Conservation (phyloP, 495 filamentous ascomycete genomes). For the Alectoria sarmentosa region DNA sequence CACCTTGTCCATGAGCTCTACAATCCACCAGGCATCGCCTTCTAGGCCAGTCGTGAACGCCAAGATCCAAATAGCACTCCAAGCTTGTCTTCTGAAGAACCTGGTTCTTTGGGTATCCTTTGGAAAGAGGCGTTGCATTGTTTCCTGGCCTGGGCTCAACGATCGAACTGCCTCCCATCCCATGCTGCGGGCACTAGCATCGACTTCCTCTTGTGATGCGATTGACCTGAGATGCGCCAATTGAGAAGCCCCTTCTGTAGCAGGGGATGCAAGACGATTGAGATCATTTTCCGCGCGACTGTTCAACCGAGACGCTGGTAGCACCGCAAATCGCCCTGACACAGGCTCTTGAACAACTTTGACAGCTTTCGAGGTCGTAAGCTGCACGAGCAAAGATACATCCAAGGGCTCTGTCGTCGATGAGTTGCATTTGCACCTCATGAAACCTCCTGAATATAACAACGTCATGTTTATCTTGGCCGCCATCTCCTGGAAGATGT, state of each 20-base stretch:
- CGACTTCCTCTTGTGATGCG: slow-evolving; percentile 56
- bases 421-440: slow-evolving; percentile 47
- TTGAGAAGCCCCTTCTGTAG: slow-evolving; percentile 39
- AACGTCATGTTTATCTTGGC: slow-evolving; percentile 46
- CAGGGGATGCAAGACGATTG: slow-evolving; percentile 36
- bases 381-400: slow-evolving; percentile 59
- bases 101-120: slow-evolving; percentile 49
- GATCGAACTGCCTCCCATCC: slow-evolving; percentile 53
- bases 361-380: slow-evolving; percentile 50
- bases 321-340: slow-evolving; percentile 50
- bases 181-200: slow-evolving; percentile 47
- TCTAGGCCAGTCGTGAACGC: slow-evolving; percentile 61
- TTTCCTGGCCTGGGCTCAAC: slow-evolving; percentile 48
- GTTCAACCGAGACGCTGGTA: slow-evolving; percentile 37
- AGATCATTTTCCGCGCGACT: slow-evolving; percentile 42
- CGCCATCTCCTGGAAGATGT: slow-evolving; percentile 56
- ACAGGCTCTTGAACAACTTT: slow-evolving; percentile 62
- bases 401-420: slow-evolving; percentile 55
- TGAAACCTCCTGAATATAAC: slow-evolving; percentile 49
- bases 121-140: slow-evolving; percentile 54
- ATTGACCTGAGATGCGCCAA: slow-evolving; percentile 52
- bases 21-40: slow-evolving; percentile 71
- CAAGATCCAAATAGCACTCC: slow-evolving; percentile 60
- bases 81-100: slow-evolving; percentile 57
- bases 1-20: slow-evolving; percentile 47